Evolutionary conservation across 352 stramenopile genomes (phyloP), one percentile per base, ranked within the genome.

Genomic region (Globisporangium nagaii): DNA sequence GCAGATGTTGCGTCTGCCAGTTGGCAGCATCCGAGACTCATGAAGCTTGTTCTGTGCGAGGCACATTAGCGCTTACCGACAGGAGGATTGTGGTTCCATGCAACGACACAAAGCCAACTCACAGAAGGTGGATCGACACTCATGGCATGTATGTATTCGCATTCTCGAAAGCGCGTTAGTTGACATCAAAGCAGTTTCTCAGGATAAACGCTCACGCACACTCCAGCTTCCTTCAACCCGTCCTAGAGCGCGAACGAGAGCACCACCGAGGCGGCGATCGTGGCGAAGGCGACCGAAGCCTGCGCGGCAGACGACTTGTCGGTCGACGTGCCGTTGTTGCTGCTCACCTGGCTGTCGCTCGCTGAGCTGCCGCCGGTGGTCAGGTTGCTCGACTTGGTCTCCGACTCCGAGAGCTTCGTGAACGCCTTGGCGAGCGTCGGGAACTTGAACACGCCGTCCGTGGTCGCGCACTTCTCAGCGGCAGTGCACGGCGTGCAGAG

Each of bases 401-500:
- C 58, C n/a, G 56, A 41, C 5, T 72, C 68, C 15, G 75, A 70
- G 17, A 81, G 57, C 6, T 47, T 43, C 4, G 74, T 82, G 48
- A 42, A 60, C 4, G 80, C 76, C 67, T 90, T 90, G 24, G 58
- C 51, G 4, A 90, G 70, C n/a, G 39, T 70, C 4, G 80, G 80
- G 64, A 87, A 88, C 55, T 52, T 68, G 56, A 80, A 88, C n/a
- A 34, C 66, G 13, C 65, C 56, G 59, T 75, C 76, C 11, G 62
- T 59, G 34, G 72, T 81, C 28, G 58, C 61, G 49, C 63, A 80
- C 8, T 58, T 39, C 39, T 79, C 72, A 19, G 35, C 59, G 0
- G 56, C 57, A 2, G 66, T 58, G 59, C 83, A 93, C 24, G 56
- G 49, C 13, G 62, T 83, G 57, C 82, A 92, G n/a, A 92, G 15